phyloP scores from a whole-genome alignment of 305 asterid genomes.

The Solanum hybrid region DNA sequence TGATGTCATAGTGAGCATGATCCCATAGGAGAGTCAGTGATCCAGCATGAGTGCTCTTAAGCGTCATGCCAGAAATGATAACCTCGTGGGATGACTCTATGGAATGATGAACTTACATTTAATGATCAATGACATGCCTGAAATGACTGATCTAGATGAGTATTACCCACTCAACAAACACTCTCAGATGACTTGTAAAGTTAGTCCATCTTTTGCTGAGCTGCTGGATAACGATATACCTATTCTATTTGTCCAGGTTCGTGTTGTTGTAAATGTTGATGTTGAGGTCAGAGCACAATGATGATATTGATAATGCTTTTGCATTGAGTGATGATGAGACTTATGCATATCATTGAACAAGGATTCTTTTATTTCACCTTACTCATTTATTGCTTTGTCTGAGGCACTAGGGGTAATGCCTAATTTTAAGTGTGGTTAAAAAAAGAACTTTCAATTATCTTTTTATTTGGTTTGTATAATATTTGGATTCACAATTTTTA shows the following conservation, averaged over 20 bases:
- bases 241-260: not conserved
- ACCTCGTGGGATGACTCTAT: not conserved
- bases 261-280: not conserved
- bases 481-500: not conserved
- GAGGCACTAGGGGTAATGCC: not conserved
- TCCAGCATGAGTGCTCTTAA: not conserved
- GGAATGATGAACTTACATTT: not conserved
- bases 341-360: not conserved
- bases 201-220: not conserved
- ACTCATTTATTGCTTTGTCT: not conserved
- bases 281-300: not conserved
- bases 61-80: not conserved
- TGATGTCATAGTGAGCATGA: not conserved
- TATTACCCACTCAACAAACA: not conserved
- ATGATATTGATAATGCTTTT: not conserved
- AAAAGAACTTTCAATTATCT: not conserved
- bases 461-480: not conserved
- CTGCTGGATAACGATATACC: not conserved
- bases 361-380: not conserved
- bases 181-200: not conserved
- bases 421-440: not conserved
- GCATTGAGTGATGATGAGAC: not conserved
- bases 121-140: not conserved
- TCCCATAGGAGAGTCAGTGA: not conserved
- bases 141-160: not conserved